Evolutionary conservation across 352 stramenopile species (phyloP), one percentile per base, ranked within the genome.

Genomic region (Phytophthora hibernalis): DNA sequence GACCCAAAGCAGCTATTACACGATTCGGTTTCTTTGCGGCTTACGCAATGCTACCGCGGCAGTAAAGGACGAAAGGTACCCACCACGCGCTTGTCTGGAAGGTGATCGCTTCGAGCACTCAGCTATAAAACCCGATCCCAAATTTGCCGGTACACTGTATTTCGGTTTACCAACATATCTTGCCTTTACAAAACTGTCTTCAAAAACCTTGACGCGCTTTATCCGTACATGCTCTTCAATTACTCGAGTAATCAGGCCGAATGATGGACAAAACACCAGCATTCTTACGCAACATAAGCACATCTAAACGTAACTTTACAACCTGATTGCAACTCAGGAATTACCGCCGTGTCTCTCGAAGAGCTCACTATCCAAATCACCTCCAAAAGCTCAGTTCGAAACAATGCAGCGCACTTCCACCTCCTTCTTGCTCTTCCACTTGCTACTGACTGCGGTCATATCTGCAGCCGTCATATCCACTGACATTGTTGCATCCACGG

Each of bases 321-420:
- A 40, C 3, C 31, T 38, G 31, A 40, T 40, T 28, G 24, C 5
- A 31, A 31, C 26, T 16, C 10, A 2, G 20, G 5, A 21, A 43
- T 64, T 64, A 56, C 56, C n/a, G 15, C 31, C 8, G 44, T 24
- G 28, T 22, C 18, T 20, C 33, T 47, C 42, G 31, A 40, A 8
- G 24, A 51, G 53, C 28, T 44, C 52, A 65, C 49, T 63, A 63
- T 61, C 30, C 22, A 57, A 68, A 52, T 18, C 2, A 10, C 37
- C 48, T 5, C 20, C 8, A 30, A 24, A 7, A 18, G 50, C 22
- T 54, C 64, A 72, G 18, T 60, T 71, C 15, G 16, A 11, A 42
- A 38, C 11, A 21, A 72, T 72, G 65, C 9, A 37, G 44, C 28
- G 24, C 24, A 44, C 28, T 48, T 51, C 47, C 21, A 42, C 24